A percentile compares a stretch with the other conserved stretches of the same genome.
phyloP scores from a whole-genome alignment of 139 green algal genomes.

The Ettlia oleoabundans region DNA sequence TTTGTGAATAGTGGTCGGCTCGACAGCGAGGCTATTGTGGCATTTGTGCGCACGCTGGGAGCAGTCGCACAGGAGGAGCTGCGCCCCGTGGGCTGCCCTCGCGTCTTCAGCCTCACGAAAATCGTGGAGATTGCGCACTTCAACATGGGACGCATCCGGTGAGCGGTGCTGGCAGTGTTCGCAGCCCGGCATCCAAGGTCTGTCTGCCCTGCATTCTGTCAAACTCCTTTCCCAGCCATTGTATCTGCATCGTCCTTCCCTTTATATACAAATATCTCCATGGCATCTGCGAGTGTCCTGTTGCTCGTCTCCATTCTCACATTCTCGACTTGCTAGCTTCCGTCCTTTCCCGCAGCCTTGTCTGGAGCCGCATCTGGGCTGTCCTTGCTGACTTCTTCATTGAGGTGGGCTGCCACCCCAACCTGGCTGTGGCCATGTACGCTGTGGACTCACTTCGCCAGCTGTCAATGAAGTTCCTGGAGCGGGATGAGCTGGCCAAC shows the following conservation, averaged over 20 bases:
- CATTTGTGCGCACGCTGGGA: constrained; percentile 90
- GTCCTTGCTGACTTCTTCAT: constrained; percentile 96
- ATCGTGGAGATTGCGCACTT: constrained; percentile 98
- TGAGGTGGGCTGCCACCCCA: constrained; percentile 76
- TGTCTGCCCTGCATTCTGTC: no score
- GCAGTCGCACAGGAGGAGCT: constrained; percentile 74
- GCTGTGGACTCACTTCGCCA: constrained; percentile 86
- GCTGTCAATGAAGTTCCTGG: constrained; percentile 93
- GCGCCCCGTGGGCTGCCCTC: constrained; percentile 57
- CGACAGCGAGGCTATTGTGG: constrained; percentile 67
- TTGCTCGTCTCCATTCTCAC: not conserved
- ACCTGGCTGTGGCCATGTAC: constrained; percentile 76
- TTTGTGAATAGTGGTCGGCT: constrained; percentile 62
- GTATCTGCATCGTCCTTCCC: no score
- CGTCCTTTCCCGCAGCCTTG: constrained; percentile 71
- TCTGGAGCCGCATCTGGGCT: constrained; percentile 96
- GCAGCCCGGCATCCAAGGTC: not conserved
- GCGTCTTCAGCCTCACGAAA: constrained; percentile 93
- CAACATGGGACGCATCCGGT: constrained; percentile 97
- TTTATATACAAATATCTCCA: no score
- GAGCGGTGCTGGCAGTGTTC: not conserved
- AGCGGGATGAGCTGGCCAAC: constrained; percentile 97
- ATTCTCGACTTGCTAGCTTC: not conserved
- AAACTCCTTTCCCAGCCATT: no score
- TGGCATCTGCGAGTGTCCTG: not conserved